Evolutionary conservation across 768 basidiomycete genomes (phyloP).

Genomic region (Xerocomellus dryophilus): DNA sequence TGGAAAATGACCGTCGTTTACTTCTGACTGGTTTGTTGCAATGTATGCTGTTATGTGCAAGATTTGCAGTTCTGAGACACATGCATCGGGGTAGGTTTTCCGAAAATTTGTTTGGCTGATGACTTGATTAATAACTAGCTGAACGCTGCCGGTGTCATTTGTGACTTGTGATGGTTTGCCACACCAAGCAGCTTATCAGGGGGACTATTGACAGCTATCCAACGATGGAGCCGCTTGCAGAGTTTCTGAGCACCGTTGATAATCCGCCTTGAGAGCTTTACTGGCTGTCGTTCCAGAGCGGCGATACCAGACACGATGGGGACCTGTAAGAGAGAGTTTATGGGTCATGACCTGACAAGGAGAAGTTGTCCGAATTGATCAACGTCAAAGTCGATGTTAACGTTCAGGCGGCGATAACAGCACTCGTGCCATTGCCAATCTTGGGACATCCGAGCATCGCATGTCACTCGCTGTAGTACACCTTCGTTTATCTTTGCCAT

Average conservation of each 20-base stretch:
- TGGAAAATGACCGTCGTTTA: constrained; percentile 81
- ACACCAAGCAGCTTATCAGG: not conserved
- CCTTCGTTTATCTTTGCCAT: constrained; percentile 37
- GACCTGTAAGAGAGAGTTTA: not conserved
- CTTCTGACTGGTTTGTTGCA: constrained; percentile 36
- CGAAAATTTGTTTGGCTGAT: not conserved
- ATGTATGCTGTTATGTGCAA: constrained; percentile 10
- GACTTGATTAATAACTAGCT: not conserved
- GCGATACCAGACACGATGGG: not conserved
- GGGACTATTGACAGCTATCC: not conserved
- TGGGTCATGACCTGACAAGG: not conserved
- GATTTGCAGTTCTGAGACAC: constrained; percentile 38
- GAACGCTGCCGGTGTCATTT: not conserved
- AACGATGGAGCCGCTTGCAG: not conserved
- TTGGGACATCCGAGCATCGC: constrained; percentile 4
- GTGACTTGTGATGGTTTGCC: not conserved
- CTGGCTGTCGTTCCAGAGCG: not conserved
- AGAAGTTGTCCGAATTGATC: not conserved
- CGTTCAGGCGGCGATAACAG: constrained; percentile 1
- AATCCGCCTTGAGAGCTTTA: not conserved
- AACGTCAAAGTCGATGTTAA: not conserved
- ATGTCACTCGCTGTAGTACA: constrained; percentile 2
- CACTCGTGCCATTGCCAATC: constrained; percentile 14
- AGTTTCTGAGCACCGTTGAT: not conserved
- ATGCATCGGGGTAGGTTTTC: constrained; percentile 24